Evolutionary conservation across 441 rosid genomes (phyloP).

Genomic region (Eruca vesicaria): DNA sequence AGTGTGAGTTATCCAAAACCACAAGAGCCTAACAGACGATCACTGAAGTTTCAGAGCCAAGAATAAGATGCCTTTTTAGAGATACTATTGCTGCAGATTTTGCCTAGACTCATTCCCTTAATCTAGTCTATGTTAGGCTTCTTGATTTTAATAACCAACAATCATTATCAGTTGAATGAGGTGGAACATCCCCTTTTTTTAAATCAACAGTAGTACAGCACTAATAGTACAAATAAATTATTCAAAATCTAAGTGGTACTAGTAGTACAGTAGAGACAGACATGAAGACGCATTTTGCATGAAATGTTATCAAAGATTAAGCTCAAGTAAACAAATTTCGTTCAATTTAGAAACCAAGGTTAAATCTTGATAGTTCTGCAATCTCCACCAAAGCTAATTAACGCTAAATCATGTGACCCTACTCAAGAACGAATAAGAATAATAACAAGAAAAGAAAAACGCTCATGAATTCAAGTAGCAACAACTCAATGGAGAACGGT

Average conservation of each 20-base stretch:
- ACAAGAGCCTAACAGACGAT: conserved; percentile 18
- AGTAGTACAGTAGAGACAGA: neutral
- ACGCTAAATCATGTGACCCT: neutral
- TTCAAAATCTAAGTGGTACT: neutral
- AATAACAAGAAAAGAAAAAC: neutral
- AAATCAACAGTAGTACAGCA: no score
- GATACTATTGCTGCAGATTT: conserved; percentile 64
- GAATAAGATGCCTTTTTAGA: conserved; percentile 52
- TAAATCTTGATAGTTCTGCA: neutral
- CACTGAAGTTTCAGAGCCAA: conserved; percentile 55
- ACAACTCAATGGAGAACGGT: neutral
- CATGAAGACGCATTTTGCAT: neutral
- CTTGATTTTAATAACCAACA: conserved; percentile 35
- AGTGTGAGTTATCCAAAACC: conserved; percentile 23
- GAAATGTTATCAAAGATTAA: neutral
- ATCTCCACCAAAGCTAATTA: neutral
- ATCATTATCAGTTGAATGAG: neutral
- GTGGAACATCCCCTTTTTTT: conserved; percentile 43
- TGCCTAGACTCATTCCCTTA: no score
- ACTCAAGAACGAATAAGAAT: neutral
- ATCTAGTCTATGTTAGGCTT: no score
- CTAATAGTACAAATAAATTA: neutral
- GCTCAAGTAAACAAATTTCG: neutral
- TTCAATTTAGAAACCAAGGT: neutral
- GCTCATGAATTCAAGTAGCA: neutral